Evolutionary conservation across 352 stramenopile species (phyloP), one percentile per base, ranked within the genome.

Genomic region (Phytopythium vexans): DNA sequence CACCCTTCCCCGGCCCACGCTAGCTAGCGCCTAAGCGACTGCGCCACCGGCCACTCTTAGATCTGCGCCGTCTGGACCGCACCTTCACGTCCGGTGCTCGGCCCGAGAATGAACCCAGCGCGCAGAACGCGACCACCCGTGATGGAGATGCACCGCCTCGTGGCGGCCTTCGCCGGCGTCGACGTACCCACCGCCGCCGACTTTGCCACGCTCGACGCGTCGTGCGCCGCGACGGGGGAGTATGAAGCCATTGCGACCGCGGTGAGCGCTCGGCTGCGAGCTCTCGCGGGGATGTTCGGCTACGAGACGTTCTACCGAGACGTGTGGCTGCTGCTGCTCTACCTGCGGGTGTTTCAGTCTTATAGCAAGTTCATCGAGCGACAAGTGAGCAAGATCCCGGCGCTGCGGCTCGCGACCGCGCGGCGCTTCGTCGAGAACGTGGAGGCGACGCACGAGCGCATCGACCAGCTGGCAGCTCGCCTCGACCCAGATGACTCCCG

Each of bases 281-380:
- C n/a, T n/a, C n/a, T n/a, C n/a, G n/a, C n/a, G n/a, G n/a, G n/a
- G n/a, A n/a, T n/a, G n/a, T n/a, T n/a, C n/a, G n/a, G n/a, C n/a
- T n/a, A n/a, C n/a, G n/a, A n/a, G n/a, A n/a, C n/a, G n/a, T n/a
- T n/a, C n/a, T n/a, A n/a, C n/a, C n/a, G n/a, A n/a, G 41, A 46
- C 6, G 12, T 48, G 21, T 16, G 14, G 41, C 8, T 16, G 41
- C 41, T 46, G 14, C 5, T 33, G 41, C 41, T 27, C 8, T 16
- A 33, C 41, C 14, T 46, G 41, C 10, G 7, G 41, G 14, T 46
- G 8, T 9, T 27, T 6, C 4, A 34, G 14, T 12, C 27, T 8
- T 62, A 65, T 31, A 35, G 64, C 12, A 52, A 56, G 12, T 69
- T 69, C 48, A 47, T 69, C n/a, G 31, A 56, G 7, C 62, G 65